Conservation (phyloP, 352 stramenopile genomes). For the Pythium brachiatum region DNA sequence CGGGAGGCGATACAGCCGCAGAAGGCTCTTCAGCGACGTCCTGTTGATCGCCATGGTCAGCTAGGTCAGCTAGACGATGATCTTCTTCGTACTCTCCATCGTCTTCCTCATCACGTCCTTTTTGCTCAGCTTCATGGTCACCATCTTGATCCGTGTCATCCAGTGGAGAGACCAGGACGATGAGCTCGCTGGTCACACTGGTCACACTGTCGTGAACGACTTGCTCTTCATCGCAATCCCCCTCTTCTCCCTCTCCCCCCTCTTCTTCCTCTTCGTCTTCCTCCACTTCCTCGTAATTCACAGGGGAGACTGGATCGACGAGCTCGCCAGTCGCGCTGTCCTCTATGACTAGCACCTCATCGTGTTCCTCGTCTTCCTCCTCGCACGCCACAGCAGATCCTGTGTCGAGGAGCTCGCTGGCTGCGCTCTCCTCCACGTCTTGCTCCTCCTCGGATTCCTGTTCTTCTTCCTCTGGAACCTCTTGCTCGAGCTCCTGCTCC, state of each 20-base stretch:
- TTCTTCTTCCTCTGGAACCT: not conserved
- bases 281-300: not conserved
- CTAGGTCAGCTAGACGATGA: too few relatives aligned
- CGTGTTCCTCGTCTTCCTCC: not conserved
- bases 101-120: not conserved
- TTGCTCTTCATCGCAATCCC: not conserved
- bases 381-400: too few relatives aligned
- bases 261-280: not conserved
- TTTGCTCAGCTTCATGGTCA: slow-evolving; percentile 1
- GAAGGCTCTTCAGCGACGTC: too few relatives aligned
- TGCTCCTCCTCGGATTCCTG: not conserved
- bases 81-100: not conserved
- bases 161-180: too few relatives aligned
- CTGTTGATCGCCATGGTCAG: too few relatives aligned
- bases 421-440: too few relatives aligned
- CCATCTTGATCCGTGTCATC: too few relatives aligned
- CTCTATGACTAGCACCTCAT: not conserved
- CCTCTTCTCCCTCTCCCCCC: slow-evolving; percentile 1
- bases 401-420: too few relatives aligned
- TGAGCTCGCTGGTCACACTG: not conserved
- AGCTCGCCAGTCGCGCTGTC: too few relatives aligned
- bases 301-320: not conserved
- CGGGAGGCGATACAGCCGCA: too few relatives aligned
- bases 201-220: not conserved
- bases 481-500: not conserved